Conservation (phyloP, 371 early-diverging fungal species). For the Basidiobolus meristosporus region DNA sequence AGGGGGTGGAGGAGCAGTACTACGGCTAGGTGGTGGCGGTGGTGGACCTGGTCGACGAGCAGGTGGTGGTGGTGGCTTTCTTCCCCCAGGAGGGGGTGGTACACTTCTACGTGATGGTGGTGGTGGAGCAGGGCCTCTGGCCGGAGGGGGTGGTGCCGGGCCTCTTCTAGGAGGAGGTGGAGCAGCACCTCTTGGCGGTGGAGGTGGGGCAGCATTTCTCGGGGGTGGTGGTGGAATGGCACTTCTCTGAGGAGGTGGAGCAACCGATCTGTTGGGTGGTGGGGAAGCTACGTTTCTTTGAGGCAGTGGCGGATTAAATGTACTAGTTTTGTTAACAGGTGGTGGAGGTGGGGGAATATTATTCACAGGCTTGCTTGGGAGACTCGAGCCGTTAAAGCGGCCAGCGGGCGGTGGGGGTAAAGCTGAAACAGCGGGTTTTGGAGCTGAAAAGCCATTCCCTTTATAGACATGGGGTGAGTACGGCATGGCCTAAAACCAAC, state of each 20-base stretch:
- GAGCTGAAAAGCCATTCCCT: too few relatives aligned
- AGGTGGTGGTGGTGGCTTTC: constrained; percentile 15
- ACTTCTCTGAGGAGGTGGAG: constrained; percentile 8
- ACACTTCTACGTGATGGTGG: constrained; percentile 6
- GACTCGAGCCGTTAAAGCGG: too few relatives aligned
- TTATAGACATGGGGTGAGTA: constrained; percentile 6
- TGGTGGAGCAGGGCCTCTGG: constrained; percentile 11
- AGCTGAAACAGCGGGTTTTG: too few relatives aligned
- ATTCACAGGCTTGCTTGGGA: too few relatives aligned
- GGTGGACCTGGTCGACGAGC: constrained; percentile 7
- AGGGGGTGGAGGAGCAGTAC: neutral
- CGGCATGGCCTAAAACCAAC: constrained; percentile 13
- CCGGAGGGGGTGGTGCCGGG: neutral
- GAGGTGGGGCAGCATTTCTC: constrained; percentile 7
- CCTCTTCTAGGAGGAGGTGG: constrained; percentile 1
- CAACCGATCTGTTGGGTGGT: constrained; percentile 8
- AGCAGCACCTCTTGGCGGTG: constrained; percentile 10
- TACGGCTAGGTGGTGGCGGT: neutral
- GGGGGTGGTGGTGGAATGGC: constrained; percentile 12
- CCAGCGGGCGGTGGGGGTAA: neutral
- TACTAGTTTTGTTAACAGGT: constrained; percentile 9
- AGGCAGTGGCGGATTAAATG: constrained; percentile 9
- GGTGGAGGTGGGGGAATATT: constrained; percentile 7
- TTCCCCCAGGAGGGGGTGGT: constrained; percentile 7
- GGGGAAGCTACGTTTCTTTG: constrained; percentile 7